Evolutionary conservation across 768 basidiomycete species (phyloP), one percentile per base, ranked within the genome.

Genomic region (Tylopilus subfusipes): DNA sequence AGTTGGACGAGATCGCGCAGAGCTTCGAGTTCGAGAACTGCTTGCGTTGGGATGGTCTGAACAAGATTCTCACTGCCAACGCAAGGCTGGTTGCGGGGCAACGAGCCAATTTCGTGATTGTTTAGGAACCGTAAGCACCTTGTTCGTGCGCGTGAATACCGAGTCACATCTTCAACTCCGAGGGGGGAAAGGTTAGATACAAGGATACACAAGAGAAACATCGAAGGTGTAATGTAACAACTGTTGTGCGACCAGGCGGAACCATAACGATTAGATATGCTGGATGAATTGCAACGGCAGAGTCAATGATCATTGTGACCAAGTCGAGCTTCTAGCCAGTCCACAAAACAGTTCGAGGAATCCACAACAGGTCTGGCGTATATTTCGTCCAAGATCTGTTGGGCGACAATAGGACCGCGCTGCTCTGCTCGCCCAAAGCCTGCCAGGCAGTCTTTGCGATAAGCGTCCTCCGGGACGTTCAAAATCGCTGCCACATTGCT

Each of bases 381-480:
- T 33, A 90, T 69, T 22, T 74, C 73, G 30, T 84, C 77, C 31
- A 84, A 69, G 38, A 88, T 74, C 22, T 78, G 78, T 63, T 78
- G 77, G 4, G 79, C 84, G 45, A 90, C 81, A 5, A 78, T 71
- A 21, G 70, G 71, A 42, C 83, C 82, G 59, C 82, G 88, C 61
- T 90, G 86, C 58, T 91, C 89, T 36, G 89, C 90, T 50, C 87
- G 76, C 14, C 85, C 82, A 66, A 91, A 92, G 21, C 90, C 90
- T 39, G 81, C 73, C 34, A 93, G 71, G 67, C 84, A 90, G 34
- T 79, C 81, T 59, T 75, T 79, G 53, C 88, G 77, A 62, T 91
- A 92, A 57, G 81, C 80, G 9, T 75, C 78, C 60, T 85, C 87
- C 0, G 78, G 61, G 8, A 90, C 64, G 21, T 81, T 81, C 38